phyloP scores from a whole-genome alignment of 2,329 filamentous ascomycete genomes.

The Furcasterigmium furcatum region DNA sequence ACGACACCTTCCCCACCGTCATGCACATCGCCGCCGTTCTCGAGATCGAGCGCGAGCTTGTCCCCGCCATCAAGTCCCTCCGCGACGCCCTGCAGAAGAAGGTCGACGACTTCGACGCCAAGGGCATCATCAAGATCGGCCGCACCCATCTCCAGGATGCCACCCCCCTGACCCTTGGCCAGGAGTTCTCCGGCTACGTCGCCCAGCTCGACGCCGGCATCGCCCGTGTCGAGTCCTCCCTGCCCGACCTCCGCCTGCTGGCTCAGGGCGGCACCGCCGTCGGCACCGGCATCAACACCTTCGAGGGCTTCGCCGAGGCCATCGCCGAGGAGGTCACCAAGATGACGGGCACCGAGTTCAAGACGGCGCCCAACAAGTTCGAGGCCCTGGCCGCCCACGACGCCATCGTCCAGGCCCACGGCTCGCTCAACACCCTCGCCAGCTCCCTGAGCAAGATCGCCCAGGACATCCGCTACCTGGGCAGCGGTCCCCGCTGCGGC shows the following conservation, averaged over 20 bases:
- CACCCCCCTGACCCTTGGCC: conserved; percentile 89
- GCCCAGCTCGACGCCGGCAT: conserved; percentile 91
- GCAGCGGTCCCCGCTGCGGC: conserved; percentile 91
- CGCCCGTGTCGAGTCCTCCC: conserved; percentile 75
- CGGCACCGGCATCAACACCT: conserved; percentile 96
- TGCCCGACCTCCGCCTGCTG: conserved; percentile 81
- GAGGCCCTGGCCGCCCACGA: conserved; percentile 96
- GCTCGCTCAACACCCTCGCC: conserved; percentile 89
- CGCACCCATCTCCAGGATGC: conserved; percentile 97
- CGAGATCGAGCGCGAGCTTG: conserved; percentile 81
- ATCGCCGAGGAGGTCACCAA: conserved; percentile 88
- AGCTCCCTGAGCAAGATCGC: conserved; percentile 95
- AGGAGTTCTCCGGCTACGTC: conserved; percentile 98
- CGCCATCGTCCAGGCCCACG: conserved; percentile 90
- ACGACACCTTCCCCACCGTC: conserved; percentile 98
- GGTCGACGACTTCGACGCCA: conserved; percentile 78
- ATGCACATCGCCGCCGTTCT: conserved; percentile 99
- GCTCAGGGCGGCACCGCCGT: conserved; percentile 97
- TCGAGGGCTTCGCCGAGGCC: conserved; percentile 89
- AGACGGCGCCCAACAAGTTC: conserved; percentile 98
- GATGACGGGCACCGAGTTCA: conserved; percentile 90
- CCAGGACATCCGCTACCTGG: conserved; percentile 95
- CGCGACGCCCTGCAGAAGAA: conserved; percentile 84
- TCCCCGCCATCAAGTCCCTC: conserved; percentile 80
- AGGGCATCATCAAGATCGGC: conserved; percentile 97